phyloP scores from a whole-genome alignment of 2,329 filamentous ascomycete species.

The Xylaria hypoxylon region DNA sequence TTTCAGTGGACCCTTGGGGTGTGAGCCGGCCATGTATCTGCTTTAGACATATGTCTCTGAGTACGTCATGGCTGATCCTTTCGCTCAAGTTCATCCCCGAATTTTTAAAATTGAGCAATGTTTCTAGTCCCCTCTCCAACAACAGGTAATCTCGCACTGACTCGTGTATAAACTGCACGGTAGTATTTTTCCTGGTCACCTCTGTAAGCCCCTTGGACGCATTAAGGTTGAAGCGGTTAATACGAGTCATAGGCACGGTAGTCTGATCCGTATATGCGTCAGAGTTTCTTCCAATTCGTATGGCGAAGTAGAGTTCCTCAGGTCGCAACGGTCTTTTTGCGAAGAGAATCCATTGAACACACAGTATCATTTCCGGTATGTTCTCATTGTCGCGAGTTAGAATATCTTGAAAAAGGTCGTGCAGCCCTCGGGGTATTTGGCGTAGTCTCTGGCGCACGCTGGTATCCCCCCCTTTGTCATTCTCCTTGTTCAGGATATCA shows the following conservation, averaged over 20 bases:
- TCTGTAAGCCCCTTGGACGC: conserved; percentile 65
- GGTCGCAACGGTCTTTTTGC: conserved; percentile 57
- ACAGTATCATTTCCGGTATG: conserved; percentile 56
- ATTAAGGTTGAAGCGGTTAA: conserved; percentile 53
- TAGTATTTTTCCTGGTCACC: conserved; percentile 50
- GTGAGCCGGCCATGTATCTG: conserved; percentile 51
- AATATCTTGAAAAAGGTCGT: conserved; percentile 63
- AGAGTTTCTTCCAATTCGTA: conserved; percentile 48
- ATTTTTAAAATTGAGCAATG: conserved; percentile 33
- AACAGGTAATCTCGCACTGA: conserved; percentile 63
- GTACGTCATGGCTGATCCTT: conserved; percentile 55
- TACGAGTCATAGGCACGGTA: conserved; percentile 32
- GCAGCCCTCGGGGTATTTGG: conserved; percentile 55
- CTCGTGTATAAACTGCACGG: conserved; percentile 66
- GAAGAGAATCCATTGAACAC: conserved; percentile 66
- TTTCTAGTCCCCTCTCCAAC: conserved; percentile 49
- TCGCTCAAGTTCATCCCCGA: conserved; percentile 44
- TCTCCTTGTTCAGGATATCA: conserved; percentile 54
- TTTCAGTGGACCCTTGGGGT: conserved; percentile 26
- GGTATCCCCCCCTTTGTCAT: conserved; percentile 45
- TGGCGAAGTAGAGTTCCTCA: conserved; percentile 60
- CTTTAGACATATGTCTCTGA: conserved; percentile 58
- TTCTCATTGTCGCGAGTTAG: conserved; percentile 59
- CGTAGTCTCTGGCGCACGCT: conserved; percentile 47
- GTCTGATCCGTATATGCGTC: conserved; percentile 44